Percentiles rank a stretch among this genome's conserved stretches.
phyloP scores from a whole-genome alignment of 1,284 basidiomycete species.

The Rhizopogon parksii region DNA sequence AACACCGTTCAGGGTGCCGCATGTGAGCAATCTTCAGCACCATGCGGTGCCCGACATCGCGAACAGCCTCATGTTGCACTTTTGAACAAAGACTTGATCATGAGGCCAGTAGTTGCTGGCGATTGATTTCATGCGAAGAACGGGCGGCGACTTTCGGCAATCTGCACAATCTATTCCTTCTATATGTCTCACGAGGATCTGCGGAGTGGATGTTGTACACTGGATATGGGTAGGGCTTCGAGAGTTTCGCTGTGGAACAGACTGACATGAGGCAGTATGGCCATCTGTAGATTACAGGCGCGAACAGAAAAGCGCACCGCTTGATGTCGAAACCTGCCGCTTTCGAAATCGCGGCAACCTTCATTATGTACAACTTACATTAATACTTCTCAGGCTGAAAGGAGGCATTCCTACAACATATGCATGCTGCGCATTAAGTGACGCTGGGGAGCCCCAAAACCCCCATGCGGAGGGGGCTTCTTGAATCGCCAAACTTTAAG shows the following conservation, averaged over 20 bases:
- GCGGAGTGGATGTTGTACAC: neutral
- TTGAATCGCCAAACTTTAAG: neutral
- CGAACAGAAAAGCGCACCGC: neutral
- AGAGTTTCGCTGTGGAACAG: neutral
- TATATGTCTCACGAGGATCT: neutral
- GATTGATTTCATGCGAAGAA: neutral
- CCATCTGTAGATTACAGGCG: neutral
- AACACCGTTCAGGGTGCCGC: conserved; percentile 14
- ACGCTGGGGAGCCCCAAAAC: too few relatives aligned
- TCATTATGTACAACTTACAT: too few relatives aligned
- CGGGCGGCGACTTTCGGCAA: neutral
- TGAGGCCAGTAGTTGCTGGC: neutral
- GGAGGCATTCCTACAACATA: too few relatives aligned
- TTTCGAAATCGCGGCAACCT: too few relatives aligned
- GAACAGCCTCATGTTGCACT: neutral
- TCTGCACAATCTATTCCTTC: neutral
- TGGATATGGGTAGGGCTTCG: neutral
- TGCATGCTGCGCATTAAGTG: too few relatives aligned
- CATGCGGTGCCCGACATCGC: neutral
- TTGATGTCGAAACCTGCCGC: too few relatives aligned
- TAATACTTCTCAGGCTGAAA: too few relatives aligned
- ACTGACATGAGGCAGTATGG: neutral
- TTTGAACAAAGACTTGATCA: neutral
- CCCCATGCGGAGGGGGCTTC: neutral
- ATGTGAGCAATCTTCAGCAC: neutral